phyloP scores from a whole-genome alignment of 2,329 filamentous ascomycete species.

The Aureobasidium pullulans region DNA sequence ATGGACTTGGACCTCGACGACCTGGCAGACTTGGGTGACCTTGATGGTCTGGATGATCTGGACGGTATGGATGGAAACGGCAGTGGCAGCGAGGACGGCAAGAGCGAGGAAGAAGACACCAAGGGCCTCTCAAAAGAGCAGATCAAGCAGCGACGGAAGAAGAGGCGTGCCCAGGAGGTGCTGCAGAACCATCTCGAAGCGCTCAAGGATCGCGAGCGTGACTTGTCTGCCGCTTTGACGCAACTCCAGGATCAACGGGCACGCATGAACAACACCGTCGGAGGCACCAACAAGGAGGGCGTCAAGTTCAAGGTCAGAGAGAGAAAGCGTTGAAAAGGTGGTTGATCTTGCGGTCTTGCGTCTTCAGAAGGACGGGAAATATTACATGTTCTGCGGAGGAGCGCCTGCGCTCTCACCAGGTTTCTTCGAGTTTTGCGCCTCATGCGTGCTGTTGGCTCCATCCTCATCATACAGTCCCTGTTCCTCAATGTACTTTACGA shows the following conservation, averaged over 20 bases:
- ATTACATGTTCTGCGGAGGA: slow-evolving; percentile 10
- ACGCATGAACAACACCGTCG: slow-evolving; percentile 53
- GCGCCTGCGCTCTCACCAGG: slow-evolving; percentile 26
- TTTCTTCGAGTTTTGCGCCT: slow-evolving; percentile 23
- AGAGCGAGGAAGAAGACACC: slow-evolving; percentile 17
- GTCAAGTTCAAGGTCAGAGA: slow-evolving; percentile 58
- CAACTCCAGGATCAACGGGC: slow-evolving; percentile 53
- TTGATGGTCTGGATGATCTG: slow-evolving; percentile 6
- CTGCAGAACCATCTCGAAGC: slow-evolving; percentile 44
- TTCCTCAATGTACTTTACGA: slow-evolving; percentile 50
- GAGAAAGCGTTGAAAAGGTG: slow-evolving; percentile 44
- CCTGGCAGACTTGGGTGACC: slow-evolving; percentile 12
- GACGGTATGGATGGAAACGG: slow-evolving; percentile 9
- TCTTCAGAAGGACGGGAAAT: not conserved
- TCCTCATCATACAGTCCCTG: slow-evolving; percentile 32
- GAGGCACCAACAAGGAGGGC: slow-evolving; percentile 56
- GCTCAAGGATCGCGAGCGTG: slow-evolving; percentile 46
- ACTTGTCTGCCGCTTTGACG: slow-evolving; percentile 48
- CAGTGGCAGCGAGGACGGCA: slow-evolving; percentile 16
- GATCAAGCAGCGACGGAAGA: slow-evolving; percentile 41
- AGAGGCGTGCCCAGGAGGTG: slow-evolving; percentile 43
- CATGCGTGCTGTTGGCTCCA: slow-evolving; percentile 21
- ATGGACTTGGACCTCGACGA: slow-evolving; percentile 20
- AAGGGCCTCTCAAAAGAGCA: slow-evolving; percentile 29
- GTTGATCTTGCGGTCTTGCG: not conserved